These are phyloP conservation scores for Pestalotiopsis sp. DNA, from an alignment of 2,329 filamentous ascomycete species.

Conservation along the genomic window DNA sequence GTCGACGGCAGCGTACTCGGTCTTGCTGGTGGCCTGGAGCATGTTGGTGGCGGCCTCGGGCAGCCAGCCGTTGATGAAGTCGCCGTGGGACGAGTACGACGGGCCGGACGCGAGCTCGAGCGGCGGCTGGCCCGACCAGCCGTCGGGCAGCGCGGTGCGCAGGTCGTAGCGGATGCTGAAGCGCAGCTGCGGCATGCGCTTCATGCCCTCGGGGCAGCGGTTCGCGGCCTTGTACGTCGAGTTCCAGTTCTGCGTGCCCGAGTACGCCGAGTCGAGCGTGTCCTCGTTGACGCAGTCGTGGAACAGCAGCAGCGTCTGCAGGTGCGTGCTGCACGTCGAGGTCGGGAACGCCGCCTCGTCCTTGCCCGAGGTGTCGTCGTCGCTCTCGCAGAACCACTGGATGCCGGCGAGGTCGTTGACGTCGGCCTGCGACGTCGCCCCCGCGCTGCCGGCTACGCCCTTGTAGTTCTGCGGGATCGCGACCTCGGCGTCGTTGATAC, in stretches of 20 bases:
- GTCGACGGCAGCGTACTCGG: constrained; percentile 11
- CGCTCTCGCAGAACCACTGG: constrained; percentile 23
- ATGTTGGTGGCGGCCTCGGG: constrained; percentile 40
- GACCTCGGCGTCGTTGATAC: constrained; percentile 19
- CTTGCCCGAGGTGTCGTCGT: constrained; percentile 35
- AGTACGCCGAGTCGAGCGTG: constrained; percentile 27
- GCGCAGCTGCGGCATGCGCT: constrained; percentile 42
- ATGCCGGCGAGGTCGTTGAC: constrained; percentile 21
- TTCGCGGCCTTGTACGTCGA: constrained; percentile 17
- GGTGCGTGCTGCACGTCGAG: constrained; percentile 64
- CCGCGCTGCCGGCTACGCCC: constrained; percentile 38
- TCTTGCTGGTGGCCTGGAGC: constrained; percentile 31
- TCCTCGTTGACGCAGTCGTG: constrained; percentile 39
- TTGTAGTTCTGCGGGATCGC: constrained; percentile 21
- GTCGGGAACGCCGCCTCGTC: constrained; percentile 72
- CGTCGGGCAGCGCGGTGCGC: constrained; percentile 36
- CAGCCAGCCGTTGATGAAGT: constrained; percentile 48
- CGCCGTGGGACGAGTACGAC: constrained; percentile 42
- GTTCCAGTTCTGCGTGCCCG: constrained; percentile 25
- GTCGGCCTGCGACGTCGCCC: constrained; percentile 40
- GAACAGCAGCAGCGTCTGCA: constrained; percentile 53
- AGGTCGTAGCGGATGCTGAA: constrained; percentile 45
- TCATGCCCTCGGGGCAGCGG: constrained; percentile 38
- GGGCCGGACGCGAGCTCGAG: constrained; percentile 38
- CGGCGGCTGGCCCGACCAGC: constrained; percentile 40